Evolutionary conservation across 2,329 filamentous ascomycete species (phyloP), one percentile per base, ranked within the genome.

Genomic region (Arthrinium puccinioides): DNA sequence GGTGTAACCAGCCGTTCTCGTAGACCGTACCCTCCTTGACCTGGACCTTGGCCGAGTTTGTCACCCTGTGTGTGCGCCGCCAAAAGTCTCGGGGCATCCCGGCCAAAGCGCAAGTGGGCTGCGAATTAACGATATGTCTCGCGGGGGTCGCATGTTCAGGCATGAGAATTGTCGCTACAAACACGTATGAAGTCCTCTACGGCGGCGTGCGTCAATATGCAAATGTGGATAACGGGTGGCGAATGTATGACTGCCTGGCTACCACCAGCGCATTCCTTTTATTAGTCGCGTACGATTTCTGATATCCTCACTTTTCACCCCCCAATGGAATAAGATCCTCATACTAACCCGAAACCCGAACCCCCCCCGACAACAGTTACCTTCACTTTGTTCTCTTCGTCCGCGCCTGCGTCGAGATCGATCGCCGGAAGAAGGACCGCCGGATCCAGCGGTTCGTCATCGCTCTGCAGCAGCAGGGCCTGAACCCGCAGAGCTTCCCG

Each of bases 351-450:
- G 25, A 27, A 27, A n/a, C 5, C 15, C 25, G 8, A 9, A 14
- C 25, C 25, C n/a, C n/a, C n/a, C n/a, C 23, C 6, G 1, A 6
- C 11, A 31, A 31, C 16, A 54, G 51, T 4, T 6, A 48, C 7
- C 32, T 51, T 3, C 51, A 48, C 24, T 47, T 53, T 21, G 33
- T 46, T 32, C 45, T 57, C 20, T 56, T 52, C 34, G 37, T 55
- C 11, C 49, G 53, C 19, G 50, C 51, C 37, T 55, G 52, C 32
- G 30, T 53, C 9, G 53, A 55, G 15, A 38, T 46, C n/a, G 46
- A 50, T 25, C 43, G 46, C 20, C 32, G 31, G 20, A 47, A 46
- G 32, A 48, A 44, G 36, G 42, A 48, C 34, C 36, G 37, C 10
- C 42, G 46, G 15, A 27, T 48, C 9, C 45, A 46, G 29, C 23